These are phyloP conservation scores for Aspergillus bertholletiae DNA, from an alignment of 495 filamentous ascomycete species.

Conservation along the genomic window DNA sequence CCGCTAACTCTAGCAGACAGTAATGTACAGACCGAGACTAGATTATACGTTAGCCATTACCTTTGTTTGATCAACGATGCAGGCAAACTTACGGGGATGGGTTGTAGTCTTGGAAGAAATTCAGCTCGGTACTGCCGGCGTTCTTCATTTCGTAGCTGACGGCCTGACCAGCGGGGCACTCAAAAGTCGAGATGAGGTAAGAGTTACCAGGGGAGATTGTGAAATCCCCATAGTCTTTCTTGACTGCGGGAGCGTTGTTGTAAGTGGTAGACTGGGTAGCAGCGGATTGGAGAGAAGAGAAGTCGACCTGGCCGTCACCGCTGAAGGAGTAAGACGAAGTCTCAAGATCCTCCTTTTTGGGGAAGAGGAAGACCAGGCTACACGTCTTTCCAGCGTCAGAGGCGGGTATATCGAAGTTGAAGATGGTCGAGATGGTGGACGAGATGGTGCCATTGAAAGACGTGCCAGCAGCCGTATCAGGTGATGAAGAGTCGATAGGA, in stretches of 20 bases:
- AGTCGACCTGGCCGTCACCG: conserved; percentile 54
- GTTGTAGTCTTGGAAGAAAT: conserved; percentile 63
- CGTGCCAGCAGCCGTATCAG: conserved; percentile 49
- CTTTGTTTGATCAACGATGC: not conserved
- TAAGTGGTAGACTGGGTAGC: conserved; percentile 44
- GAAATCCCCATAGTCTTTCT: conserved; percentile 41
- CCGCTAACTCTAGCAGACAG: conserved; percentile 43
- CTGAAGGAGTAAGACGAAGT: conserved; percentile 56
- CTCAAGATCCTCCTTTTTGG: conserved; percentile 44
- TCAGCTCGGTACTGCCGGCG: conserved; percentile 49
- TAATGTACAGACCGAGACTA: conserved; percentile 61
- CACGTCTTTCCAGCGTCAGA: conserved; percentile 56
- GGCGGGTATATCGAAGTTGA: conserved; percentile 66
- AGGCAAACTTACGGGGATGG: conserved; percentile 45
- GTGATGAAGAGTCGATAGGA: conserved; percentile 54
- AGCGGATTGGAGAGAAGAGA: conserved; percentile 41
- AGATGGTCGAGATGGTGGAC: conserved; percentile 54
- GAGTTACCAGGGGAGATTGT: conserved; percentile 53
- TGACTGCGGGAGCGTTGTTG: conserved; percentile 44
- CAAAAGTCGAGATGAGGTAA: conserved; percentile 53
- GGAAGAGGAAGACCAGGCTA: conserved; percentile 64
- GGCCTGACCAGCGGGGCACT: conserved; percentile 51
- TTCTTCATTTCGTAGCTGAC: conserved; percentile 51
- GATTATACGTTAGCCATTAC: conserved; percentile 19
- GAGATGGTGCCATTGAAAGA: conserved; percentile 52